Evolutionary conservation across 2,329 filamentous ascomycete species (phyloP), one percentile per base, ranked within the genome.

Genomic region (Colletotrichum incanum): DNA sequence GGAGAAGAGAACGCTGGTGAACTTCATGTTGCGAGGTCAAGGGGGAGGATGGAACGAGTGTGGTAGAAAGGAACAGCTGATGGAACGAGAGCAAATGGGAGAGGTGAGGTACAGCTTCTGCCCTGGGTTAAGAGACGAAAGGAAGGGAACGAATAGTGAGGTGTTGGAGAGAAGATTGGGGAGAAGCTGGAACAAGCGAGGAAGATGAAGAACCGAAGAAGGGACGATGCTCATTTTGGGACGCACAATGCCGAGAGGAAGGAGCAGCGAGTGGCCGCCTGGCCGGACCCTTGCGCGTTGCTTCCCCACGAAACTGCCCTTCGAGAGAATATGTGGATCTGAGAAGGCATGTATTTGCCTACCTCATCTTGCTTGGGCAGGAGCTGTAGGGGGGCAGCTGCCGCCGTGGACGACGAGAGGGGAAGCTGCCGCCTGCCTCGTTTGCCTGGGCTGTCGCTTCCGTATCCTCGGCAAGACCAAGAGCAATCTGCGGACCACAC

Each of bases 11-110:
- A 72, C 1, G 26, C 18, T 43, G 28, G 39, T 45, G 39, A 68
- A 18, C 64, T 73, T 75, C 74, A 75, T 75, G 47, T 26, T 37
- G 56, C n/a, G 12, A n/a, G 6, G n/a, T 28, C 5, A 23, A 28
- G 37, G 28, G 23, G 16, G 37, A 8, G 2, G 26, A 41, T 50
- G 41, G 39, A 54, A 62, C 39, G 71, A 74, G 41, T 31, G 59
- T 43, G 23, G 49, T 26, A 52, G 54, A 28, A 73, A 54, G 14
- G 70, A 74, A n/a, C 58, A 45, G 34, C 11, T 58, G 66, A n/a
- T 61, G 39, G 11, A 56, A 61, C 37, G 41, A 41, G 58, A 63
- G 26, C 49, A 58, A 49, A 49, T 8, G n/a, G 63, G 37, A 50
- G 26, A 63, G 60, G 37, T 37, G 43, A 52, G 39, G 28, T 23